These are phyloP conservation scores for Fusarium sp. DNA, from an alignment of 2,329 filamentous ascomycete genomes.

Conservation along the genomic window DNA sequence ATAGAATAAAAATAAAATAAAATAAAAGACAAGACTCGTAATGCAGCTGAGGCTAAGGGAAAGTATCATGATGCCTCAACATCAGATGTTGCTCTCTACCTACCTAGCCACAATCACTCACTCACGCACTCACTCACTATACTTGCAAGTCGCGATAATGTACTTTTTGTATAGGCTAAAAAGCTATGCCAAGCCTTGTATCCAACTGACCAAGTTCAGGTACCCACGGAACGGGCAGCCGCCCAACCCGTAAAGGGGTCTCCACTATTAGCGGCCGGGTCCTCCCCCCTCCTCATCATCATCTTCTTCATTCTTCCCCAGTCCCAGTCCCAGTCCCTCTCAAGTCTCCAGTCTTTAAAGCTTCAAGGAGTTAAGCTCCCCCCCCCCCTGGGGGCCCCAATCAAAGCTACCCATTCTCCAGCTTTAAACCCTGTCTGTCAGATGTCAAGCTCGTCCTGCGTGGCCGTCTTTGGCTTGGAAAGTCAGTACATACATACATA, in stretches of 20 bases:
- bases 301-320: not conserved
- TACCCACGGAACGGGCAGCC: conserved; percentile 32
- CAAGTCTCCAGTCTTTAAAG: not conserved
- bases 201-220: conserved; percentile 13
- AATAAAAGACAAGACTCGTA: conserved; percentile 31
- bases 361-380: conserved; percentile 1
- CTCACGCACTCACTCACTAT: not conserved
- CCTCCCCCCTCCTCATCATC: conserved; percentile 11
- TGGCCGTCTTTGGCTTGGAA: conserved; percentile 9
- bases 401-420: conserved; percentile 32
- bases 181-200: conserved; percentile 8
- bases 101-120: conserved; percentile 4
- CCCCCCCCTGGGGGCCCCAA: conserved; percentile 26
- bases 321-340: not conserved
- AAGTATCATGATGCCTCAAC: conserved; percentile 42
- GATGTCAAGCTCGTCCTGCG: conserved; percentile 30
- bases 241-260: conserved; percentile 34
- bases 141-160: not conserved
- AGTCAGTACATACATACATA: not conserved
- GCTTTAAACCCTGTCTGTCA: conserved; percentile 29
- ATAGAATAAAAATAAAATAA: conserved; percentile 9
- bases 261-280: conserved; percentile 35
- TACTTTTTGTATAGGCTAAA: not conserved
- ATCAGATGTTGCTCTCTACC: conserved; percentile 38
- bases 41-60: conserved; percentile 25